Evolutionary conservation across 2,329 filamentous ascomycete genomes (phyloP).

Genomic region (Exophiala sp.): DNA sequence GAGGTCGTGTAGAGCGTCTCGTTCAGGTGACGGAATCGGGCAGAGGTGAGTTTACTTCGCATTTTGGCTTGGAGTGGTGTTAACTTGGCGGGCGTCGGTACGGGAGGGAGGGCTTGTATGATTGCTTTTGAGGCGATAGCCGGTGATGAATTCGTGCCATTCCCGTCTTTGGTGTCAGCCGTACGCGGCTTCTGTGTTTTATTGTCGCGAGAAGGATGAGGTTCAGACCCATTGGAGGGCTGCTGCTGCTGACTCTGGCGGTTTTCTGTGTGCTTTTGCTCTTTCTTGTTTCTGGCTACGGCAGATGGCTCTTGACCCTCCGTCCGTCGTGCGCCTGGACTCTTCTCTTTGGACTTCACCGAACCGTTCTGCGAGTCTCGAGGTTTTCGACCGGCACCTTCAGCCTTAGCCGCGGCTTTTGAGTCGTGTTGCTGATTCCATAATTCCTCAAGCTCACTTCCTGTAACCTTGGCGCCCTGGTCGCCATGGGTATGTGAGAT

Average conservation of each 20-base stretch:
- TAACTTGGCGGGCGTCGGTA: constrained; percentile 55
- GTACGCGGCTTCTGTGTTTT: constrained; percentile 1
- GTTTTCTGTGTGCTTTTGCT: background rate
- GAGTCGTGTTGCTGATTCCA: constrained; percentile 59
- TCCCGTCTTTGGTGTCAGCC: background rate
- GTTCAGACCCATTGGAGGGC: background rate
- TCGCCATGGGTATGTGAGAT: constrained; percentile 29
- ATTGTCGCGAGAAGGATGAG: background rate
- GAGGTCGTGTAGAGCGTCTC: constrained; percentile 92
- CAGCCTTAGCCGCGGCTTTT: constrained; percentile 6
- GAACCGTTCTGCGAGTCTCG: constrained; percentile 2
- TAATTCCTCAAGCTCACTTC: constrained; percentile 67
- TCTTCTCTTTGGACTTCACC: background rate
- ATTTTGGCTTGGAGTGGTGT: constrained; percentile 91
- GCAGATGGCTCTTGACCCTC: background rate
- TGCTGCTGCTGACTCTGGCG: background rate
- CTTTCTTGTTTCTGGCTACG: background rate
- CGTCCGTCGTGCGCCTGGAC: background rate
- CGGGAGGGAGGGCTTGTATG: constrained; percentile 35
- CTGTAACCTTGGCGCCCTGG: constrained; percentile 47
- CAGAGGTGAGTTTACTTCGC: constrained; percentile 89
- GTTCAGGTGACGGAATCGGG: constrained; percentile 95
- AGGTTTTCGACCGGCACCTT: background rate
- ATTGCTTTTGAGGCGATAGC: constrained; percentile 4
- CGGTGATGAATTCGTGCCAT: background rate